Base-by-base conservation (phyloP, 352 stramenopile genomes). In the Pythium folliculosum region DNA sequence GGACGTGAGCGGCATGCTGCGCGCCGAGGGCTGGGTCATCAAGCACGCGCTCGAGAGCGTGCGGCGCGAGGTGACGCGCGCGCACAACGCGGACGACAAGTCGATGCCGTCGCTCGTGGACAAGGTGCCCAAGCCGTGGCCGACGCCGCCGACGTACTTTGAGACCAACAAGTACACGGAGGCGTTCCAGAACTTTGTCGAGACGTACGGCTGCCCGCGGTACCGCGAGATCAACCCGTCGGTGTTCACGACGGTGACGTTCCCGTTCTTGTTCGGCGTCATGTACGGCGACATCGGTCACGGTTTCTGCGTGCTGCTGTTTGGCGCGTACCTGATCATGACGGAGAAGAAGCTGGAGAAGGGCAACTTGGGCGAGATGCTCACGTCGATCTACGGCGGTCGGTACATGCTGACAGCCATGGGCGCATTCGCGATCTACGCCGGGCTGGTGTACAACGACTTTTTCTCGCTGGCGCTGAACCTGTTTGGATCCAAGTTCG, bases 271-370 rank as follows among this genome's bases (percentile, higher is more conserved):
- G 21, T 99, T 99, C 71, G 98, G 97, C 63, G 96, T 99, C 72
- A 99, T 99, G 98, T 99, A 99, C 77, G 98, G 98, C 63, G 98
- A 99, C 82, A 98, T 99, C 49, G 98, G 98, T 19, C 98, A 99
- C 73, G 97, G 96, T 32, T 80, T 97, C 21, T 98, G 97, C 73
- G 82, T 99, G 23, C 88, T 98, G 68, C 81, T 97, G 54, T 93
- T 97, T 62, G 96, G 94, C 27, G 60, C 98, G 43, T 99, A 97
- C 79, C 70, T 99, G 57, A 85, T 99, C 30, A 82, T 94, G 65
- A 98, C 96, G 22, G 92, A 99, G 73, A 97, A 97, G 43, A 77
- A 75, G 22, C 71, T 94, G 17, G 87, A 91, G 43, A 70, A 92
- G 38, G 85, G 81, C 35, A 88, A 90, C 54, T 74, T 98, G 64